phyloP scores from a whole-genome alignment of 768 basidiomycete genomes.

The Termitomyces titanicus region DNA sequence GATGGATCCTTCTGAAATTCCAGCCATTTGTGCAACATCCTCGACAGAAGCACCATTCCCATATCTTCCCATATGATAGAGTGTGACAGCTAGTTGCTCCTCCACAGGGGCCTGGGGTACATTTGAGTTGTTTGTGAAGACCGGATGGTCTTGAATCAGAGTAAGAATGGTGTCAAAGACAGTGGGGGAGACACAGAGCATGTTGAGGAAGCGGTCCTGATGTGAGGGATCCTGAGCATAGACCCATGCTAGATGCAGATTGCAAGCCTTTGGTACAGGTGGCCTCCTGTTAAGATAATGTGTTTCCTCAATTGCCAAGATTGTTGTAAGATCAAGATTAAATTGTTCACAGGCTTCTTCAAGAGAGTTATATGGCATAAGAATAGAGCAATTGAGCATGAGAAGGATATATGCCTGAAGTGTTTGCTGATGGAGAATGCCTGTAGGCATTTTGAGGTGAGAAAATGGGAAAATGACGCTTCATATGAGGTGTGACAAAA shows the following conservation, averaged over 20 bases:
- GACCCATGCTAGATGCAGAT: slow-evolving; percentile 6
- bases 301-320: neutral
- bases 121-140: neutral
- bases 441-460: no score
- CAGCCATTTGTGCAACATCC: neutral
- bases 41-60: neutral
- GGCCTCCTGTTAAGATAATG: neutral
- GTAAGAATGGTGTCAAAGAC: neutral
- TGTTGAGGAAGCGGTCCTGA: slow-evolving; percentile 1
- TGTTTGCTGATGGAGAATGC: no score
- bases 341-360: neutral
- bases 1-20: neutral
- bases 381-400: neutral
- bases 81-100: neutral
- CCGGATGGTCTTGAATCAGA: neutral
- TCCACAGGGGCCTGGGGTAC: neutral
- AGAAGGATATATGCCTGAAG: no score
- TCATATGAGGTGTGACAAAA: no score
- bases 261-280: slow-evolving; percentile 5
- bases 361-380: neutral
- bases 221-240: slow-evolving; percentile 3
- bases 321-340: no score
- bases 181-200: neutral
- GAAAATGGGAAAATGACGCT: no score
- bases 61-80: neutral